phyloP scores from a whole-genome alignment of 352 stramenopile genomes.

The Pythium apleroticum region DNA sequence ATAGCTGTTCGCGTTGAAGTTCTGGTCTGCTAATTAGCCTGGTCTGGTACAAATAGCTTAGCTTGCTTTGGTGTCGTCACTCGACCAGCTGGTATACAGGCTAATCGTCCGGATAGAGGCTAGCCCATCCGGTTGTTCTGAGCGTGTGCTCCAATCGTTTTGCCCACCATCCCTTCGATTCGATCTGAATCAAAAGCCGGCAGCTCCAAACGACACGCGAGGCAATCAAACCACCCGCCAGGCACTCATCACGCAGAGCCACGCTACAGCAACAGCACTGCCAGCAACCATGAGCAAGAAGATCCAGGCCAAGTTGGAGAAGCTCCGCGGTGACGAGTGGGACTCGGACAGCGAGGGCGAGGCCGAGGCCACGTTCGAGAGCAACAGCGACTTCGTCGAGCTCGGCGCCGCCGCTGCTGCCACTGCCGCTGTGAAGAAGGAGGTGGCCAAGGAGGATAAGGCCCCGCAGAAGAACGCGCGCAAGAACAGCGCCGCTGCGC shows the following conservation, averaged over 20 bases:
- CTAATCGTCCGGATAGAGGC: constrained; percentile 16
- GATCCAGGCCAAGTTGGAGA: constrained; percentile 73
- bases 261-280: constrained; percentile 7
- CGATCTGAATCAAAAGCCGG: neutral
- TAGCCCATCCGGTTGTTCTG: constrained; percentile 15
- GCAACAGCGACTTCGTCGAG: constrained; percentile 52
- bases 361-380: constrained; percentile 39
- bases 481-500: constrained; percentile 23
- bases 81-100: constrained; percentile 20
- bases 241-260: constrained; percentile 6
- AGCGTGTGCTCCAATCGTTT: constrained; percentile 37
- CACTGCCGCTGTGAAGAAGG: constrained; percentile 18
- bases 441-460: constrained; percentile 23
- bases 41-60: too few relatives aligned
- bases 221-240: constrained; percentile 5
- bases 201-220: constrained; percentile 21
- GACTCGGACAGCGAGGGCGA: constrained; percentile 76
- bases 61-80: too few relatives aligned
- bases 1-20: constrained; percentile 13
- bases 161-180: neutral
- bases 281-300: constrained; percentile 63
- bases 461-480: constrained; percentile 34
- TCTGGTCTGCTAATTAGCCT: constrained; percentile 13
- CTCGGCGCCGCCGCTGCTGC: constrained; percentile 45
- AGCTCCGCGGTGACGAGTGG: constrained; percentile 82